Evolutionary conservation across 352 stramenopile genomes (phyloP).

Genomic region (Pythium apleroticum): DNA sequence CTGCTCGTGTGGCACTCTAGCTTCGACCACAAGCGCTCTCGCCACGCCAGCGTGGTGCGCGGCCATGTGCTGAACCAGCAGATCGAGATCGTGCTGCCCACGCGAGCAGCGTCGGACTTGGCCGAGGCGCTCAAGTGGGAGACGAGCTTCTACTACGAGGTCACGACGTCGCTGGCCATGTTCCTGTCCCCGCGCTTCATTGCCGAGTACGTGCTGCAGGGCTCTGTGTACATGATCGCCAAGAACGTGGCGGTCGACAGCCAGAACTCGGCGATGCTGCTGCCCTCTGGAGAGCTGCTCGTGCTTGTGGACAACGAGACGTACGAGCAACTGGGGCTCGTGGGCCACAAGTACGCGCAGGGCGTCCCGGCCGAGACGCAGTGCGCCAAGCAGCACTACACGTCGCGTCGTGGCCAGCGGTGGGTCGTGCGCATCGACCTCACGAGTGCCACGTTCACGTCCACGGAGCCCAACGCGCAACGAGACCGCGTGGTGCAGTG

Average conservation of each 20-base stretch:
- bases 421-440: conserved; percentile 67
- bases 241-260: conserved; percentile 77
- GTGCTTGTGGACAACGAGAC: conserved; percentile 62
- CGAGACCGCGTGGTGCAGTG: conserved; percentile 45
- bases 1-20: conserved; percentile 69
- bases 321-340: conserved; percentile 71
- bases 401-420: conserved; percentile 37
- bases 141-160: conserved; percentile 82
- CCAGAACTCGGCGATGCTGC: conserved; percentile 59
- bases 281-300: conserved; percentile 64
- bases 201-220: conserved; percentile 51
- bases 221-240: conserved; percentile 65
- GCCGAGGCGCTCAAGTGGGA: conserved; percentile 70
- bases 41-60: conserved; percentile 42
- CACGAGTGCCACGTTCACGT: conserved; percentile 37
- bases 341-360: conserved; percentile 62
- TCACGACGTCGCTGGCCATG: conserved; percentile 47
- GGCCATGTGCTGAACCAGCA: conserved; percentile 68
- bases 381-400: conserved; percentile 21
- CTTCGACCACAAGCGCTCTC: conserved; percentile 43
- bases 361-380: conserved; percentile 24
- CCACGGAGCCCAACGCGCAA: background rate
- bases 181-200: conserved; percentile 66
- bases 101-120: conserved; percentile 27
- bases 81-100: conserved; percentile 63